These are phyloP conservation scores for Carex scoparia DNA, from an alignment of 176 grass and related monocot genomes.

Conservation along the genomic window DNA sequence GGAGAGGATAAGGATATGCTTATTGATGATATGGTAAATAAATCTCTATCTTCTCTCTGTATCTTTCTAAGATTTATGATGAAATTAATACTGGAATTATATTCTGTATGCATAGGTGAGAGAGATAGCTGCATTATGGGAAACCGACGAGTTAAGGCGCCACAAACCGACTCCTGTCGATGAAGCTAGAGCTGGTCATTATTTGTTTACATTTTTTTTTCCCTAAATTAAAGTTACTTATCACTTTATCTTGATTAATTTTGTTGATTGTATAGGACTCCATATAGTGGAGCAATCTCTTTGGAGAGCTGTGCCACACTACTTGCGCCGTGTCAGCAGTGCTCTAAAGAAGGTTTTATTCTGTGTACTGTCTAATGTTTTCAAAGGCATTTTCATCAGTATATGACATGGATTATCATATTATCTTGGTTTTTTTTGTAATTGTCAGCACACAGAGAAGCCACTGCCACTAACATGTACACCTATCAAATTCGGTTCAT, in stretches of 20 bases:
- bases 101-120: conserved; percentile 41
- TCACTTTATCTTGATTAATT: background rate
- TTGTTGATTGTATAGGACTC: conserved; percentile 39
- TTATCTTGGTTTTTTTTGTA: conserved; percentile 8
- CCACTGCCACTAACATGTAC: conserved; percentile 88
- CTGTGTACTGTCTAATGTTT: conserved; percentile 4
- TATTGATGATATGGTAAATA: conserved; percentile 85
- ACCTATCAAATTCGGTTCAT: conserved; percentile 95
- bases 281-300: conserved; percentile 98
- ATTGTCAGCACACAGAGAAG: conserved; percentile 65
- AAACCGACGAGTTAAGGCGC: conserved; percentile 94
- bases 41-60: background rate
- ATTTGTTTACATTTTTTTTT: conserved; percentile 1
- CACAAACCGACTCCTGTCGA: conserved; percentile 95
- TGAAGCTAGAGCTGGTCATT: conserved; percentile 79
- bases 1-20: conserved; percentile 89
- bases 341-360: conserved; percentile 71
- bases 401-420: background rate
- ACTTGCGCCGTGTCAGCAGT: conserved; percentile 91
- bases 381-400: background rate
- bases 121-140: conserved; percentile 90
- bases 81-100: conserved; percentile 3
- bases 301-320: conserved; percentile 89
- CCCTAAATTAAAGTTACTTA: background rate
- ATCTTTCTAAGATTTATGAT: background rate